Evolutionary conservation across 2,329 filamentous ascomycete genomes (phyloP).

Genomic region (Fusarium nurragi): DNA sequence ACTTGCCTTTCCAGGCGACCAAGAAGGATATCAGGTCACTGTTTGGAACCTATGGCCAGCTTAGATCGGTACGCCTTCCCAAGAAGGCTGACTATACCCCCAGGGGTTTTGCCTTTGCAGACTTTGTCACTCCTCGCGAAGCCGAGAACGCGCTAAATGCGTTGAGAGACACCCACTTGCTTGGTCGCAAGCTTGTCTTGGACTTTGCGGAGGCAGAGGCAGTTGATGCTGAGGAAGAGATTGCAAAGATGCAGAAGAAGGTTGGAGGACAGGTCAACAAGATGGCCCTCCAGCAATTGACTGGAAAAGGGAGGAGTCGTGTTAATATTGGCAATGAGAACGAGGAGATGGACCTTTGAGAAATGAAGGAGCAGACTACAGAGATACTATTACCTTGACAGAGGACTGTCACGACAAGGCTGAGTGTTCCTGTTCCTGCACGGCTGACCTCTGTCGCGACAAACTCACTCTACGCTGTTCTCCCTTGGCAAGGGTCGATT

Average conservation of each 20-base stretch:
- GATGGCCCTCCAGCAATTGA: conserved; percentile 88
- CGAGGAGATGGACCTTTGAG: conserved; percentile 60
- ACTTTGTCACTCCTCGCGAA: conserved; percentile 91
- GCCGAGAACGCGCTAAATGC: conserved; percentile 91
- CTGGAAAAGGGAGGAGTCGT: conserved; percentile 83
- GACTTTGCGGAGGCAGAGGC: conserved; percentile 91
- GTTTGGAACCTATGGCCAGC: conserved; percentile 89
- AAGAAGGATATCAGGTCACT: conserved; percentile 91
- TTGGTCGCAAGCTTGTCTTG: conserved; percentile 88
- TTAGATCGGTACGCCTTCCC: conserved; percentile 90
- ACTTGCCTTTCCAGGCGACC: conserved; percentile 92
- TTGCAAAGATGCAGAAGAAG: conserved; percentile 97
- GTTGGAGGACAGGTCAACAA: conserved; percentile 90
- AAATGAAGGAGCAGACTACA: conserved; percentile 28
- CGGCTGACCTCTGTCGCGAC: conserved; percentile 19
- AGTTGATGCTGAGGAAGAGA: conserved; percentile 93
- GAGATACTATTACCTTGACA: conserved; percentile 27
- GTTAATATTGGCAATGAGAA: conserved; percentile 83
- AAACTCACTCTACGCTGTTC: conserved; percentile 27
- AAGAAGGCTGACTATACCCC: conserved; percentile 92
- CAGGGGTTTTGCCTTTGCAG: conserved; percentile 95
- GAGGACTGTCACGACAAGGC: conserved; percentile 37
- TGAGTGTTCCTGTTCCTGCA: conserved; percentile 35
- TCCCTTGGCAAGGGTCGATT: conserved; percentile 44
- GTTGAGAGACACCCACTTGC: conserved; percentile 89